Conservation (phyloP, 192 early-diverging fungal genomes). For the Podila verticillata region DNA sequence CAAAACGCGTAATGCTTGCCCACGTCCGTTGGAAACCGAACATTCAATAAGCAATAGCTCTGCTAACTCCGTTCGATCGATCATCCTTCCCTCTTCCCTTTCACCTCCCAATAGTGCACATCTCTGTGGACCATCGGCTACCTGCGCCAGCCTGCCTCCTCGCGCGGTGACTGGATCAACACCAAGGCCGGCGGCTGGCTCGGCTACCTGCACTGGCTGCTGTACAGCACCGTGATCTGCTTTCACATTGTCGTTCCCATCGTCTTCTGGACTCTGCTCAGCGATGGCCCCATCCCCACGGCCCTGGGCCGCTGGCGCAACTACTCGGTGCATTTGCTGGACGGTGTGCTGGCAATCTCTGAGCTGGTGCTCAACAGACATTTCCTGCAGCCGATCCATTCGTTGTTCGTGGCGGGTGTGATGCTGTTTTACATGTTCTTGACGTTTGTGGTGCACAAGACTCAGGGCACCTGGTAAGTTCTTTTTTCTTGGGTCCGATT, state of each 20-base stretch:
- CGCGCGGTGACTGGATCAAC: conserved; percentile 27
- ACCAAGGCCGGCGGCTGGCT: conserved; percentile 17
- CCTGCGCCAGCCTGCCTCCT: conserved; percentile 9
- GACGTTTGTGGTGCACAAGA: conserved; percentile 42
- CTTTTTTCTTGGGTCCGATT: neutral
- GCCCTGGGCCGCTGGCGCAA: conserved; percentile 13
- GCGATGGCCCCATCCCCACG: neutral
- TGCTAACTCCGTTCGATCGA: too few species aligned
- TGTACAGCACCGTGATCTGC: conserved; percentile 37
- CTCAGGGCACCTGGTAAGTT: conserved; percentile 13
- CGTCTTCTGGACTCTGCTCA: conserved; percentile 51
- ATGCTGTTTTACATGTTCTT: conserved; percentile 49
- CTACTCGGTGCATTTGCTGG: conserved; percentile 40
- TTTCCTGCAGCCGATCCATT: conserved; percentile 30
- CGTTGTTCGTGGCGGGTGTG: conserved; percentile 14
- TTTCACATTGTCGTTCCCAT: conserved; percentile 48
- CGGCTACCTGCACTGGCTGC: conserved; percentile 37
- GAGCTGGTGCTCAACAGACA: conserved; percentile 49
- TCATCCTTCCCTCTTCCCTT: neutral
- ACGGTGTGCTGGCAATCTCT: conserved; percentile 30
- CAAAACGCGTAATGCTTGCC: too few species aligned
- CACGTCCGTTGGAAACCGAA: too few species aligned
- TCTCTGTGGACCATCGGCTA: conserved; percentile 31
- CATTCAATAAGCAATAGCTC: too few species aligned
- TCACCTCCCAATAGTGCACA: conserved; percentile 12